phyloP scores from a whole-genome alignment of 495 filamentous ascomycete species.

The Trichoderma parareesei region DNA sequence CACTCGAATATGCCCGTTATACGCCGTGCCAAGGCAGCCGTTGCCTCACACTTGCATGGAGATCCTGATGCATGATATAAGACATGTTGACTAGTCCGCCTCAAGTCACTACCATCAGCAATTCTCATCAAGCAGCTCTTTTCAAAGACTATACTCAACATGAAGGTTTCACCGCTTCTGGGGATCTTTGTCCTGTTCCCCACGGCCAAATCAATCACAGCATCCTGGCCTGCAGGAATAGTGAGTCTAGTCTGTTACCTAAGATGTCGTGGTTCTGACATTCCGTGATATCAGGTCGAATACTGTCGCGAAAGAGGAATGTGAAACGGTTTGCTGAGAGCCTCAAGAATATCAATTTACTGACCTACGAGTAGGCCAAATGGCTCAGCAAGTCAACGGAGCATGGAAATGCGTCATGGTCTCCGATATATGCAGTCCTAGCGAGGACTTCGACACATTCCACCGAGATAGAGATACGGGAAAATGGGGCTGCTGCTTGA shows the following conservation, averaged over 20 bases:
- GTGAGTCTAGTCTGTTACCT: no score
- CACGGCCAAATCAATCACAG: no score
- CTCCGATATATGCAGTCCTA: neutral
- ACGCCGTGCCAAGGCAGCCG: neutral
- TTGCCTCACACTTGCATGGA: no score
- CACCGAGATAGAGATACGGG: neutral
- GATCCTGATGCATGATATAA: no score
- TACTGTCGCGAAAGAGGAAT: neutral
- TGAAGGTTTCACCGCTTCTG: no score
- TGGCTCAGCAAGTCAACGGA: neutral
- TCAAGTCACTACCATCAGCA: no score
- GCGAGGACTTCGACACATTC: neutral
- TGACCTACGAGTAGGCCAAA: neutral
- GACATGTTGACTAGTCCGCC: no score
- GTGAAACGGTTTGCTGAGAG: neutral
- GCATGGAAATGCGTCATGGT: neutral
- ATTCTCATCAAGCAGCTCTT: no score
- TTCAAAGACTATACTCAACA: no score
- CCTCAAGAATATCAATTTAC: neutral
- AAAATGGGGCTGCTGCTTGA: neutral
- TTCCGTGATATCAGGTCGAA: neutral
- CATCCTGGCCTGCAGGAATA: no score
- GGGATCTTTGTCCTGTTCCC: no score
- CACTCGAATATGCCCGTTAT: neutral
- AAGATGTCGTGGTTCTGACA: no score